Evolutionary conservation across 164 flowering plant species (phyloP), one percentile per base, ranked within the genome.

Genomic region (Dillenia suffruticosa): DNA sequence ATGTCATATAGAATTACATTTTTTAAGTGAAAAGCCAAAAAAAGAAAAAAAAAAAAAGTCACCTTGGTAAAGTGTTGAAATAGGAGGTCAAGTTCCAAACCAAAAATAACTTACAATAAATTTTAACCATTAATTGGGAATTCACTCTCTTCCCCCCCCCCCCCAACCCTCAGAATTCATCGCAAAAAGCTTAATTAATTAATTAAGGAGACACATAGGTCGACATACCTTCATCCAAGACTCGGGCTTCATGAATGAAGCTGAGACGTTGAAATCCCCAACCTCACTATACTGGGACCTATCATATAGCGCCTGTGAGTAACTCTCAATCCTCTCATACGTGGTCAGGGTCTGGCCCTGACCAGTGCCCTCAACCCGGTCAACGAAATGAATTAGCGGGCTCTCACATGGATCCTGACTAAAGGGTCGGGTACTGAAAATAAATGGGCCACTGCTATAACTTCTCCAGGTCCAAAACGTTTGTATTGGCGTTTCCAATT

Each of bases 401-500:
- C 63, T 54, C 32, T 64, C 61, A 54, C 95, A 87, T 9, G 82
- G 74, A 26, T 84, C 75, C 2, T 56, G 22, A 10, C 57, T 68
- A 55, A 79, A 26, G 3, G 77, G 73, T 44, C 91, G 75, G 11
- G 95, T 86, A 68, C 88, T 85, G 58, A 92, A 86, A 6, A 84
- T 79, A 64, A 84, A 89, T 0, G 89, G 89, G 2, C 62, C 76
- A 26, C 67, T 57, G 19, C 66, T 75, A 65, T 77, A 76, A 45
- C 74, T 73, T 69, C 73, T 71, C 98, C 98, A 92, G 9, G 89
- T 76, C 56, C 59, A 62, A 58, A 89, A 91, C 49, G 97, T 91
- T 55, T 59, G 76, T 7, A 83, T 63, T 0, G 89, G 77, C 59
- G 79, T 86, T 58, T 68, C 81, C 54, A 89, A 71, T n/a, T 74